Evolutionary conservation across 371 early-diverging fungal species (phyloP).

Genomic region (Spiromyces aspiralis): DNA sequence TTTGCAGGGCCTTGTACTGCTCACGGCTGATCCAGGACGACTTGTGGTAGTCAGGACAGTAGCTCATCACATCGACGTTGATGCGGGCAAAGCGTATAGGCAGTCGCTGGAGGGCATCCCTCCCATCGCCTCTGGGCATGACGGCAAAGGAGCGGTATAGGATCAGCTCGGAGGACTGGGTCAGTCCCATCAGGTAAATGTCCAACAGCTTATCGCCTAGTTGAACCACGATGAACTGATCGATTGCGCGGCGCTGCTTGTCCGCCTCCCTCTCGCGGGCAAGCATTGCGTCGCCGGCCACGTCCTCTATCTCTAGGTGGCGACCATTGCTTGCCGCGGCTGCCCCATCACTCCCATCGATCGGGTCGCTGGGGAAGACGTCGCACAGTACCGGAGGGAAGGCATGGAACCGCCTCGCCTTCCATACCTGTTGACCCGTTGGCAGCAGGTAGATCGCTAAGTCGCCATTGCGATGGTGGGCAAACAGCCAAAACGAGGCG

Average conservation of each 20-base stretch:
- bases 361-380: background rate
- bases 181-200: conserved; percentile 9
- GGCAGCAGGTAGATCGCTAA: background rate
- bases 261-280: too few species aligned
- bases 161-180: conserved; percentile 15
- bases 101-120: conserved; percentile 3
- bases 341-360: background rate
- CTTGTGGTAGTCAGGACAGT: conserved; percentile 15
- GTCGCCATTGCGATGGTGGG: background rate
- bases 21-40: conserved; percentile 7
- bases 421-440: background rate
- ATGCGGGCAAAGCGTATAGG: conserved; percentile 20
- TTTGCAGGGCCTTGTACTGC: background rate
- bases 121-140: background rate
- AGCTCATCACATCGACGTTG: conserved; percentile 14
- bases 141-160: conserved; percentile 6
- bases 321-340: background rate
- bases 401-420: background rate
- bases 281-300: too few species aligned
- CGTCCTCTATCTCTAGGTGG: too few species aligned
- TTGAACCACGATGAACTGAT: conserved; percentile 3
- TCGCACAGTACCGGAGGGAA: background rate
- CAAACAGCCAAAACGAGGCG: too few species aligned
- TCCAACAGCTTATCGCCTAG: background rate
- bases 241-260: too few species aligned